Percentiles rank a stretch among this genome's conserved stretches.
These are phyloP conservation scores for Boletus insuetus DNA, from an alignment of 768 basidiomycete genomes.

Conservation along the genomic window DNA sequence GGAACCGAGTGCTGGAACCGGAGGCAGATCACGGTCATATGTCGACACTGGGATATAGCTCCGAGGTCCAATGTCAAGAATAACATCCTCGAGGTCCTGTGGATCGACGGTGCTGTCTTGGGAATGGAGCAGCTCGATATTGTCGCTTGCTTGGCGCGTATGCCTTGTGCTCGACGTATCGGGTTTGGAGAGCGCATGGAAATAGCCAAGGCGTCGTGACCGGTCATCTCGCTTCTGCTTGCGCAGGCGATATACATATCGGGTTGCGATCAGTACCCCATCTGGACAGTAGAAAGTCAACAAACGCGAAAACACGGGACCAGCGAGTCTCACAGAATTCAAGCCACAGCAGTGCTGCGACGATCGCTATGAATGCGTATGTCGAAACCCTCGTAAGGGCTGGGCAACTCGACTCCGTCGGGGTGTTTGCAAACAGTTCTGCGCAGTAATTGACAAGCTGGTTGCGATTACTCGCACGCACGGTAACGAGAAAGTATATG, in stretches of 20 bases:
- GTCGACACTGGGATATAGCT: conserved; percentile 17
- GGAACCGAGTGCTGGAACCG: not conserved
- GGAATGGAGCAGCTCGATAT: conserved; percentile 27
- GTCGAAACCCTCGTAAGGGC: conserved; percentile 41
- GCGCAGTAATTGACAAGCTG: conserved; percentile 47
- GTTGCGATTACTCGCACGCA: conserved; percentile 45
- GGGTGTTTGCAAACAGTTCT: conserved; percentile 38
- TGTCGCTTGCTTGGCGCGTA: conserved; percentile 26
- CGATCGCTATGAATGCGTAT: conserved; percentile 46
- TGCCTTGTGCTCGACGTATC: conserved; percentile 9
- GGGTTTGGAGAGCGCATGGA: conserved; percentile 27
- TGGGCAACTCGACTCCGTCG: conserved; percentile 44
- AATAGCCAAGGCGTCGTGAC: conserved; percentile 31
- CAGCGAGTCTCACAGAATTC: conserved; percentile 52
- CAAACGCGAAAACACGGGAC: not conserved
- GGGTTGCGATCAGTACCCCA: conserved; percentile 50
- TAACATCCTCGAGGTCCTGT: conserved; percentile 11
- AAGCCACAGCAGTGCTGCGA: conserved; percentile 43
- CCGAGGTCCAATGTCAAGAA: conserved; percentile 22
- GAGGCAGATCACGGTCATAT: conserved; percentile 16
- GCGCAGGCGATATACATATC: conserved; percentile 52
- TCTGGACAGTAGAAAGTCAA: conserved; percentile 34
- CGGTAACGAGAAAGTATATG: conserved; percentile 47
- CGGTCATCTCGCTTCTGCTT: conserved; percentile 47
- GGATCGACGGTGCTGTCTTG: conserved; percentile 9